phyloP scores from a whole-genome alignment of 169 alveolate genomes.

The Plasmodium vinckei region DNA sequence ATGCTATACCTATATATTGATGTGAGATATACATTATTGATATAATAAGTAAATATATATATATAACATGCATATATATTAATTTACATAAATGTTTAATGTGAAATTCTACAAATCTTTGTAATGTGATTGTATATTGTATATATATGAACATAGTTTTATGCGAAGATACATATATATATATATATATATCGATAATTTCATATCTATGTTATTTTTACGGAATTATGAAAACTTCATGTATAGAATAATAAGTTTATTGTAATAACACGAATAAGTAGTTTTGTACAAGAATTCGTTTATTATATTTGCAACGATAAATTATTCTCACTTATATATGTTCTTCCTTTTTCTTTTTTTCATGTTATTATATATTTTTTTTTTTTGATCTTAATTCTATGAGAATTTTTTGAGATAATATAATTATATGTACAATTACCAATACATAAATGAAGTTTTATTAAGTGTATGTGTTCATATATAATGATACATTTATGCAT shows the following conservation, averaged over 20 bases:
- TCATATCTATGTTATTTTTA: background rate
- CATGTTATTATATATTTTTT: background rate
- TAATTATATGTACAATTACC: background rate
- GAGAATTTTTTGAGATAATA: slow-evolving; percentile 5
- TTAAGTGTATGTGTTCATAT: background rate
- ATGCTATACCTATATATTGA: background rate
- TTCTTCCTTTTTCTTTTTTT: background rate
- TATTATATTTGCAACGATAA: background rate
- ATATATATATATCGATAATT: background rate
- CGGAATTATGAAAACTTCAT: background rate
- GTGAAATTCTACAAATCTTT: background rate
- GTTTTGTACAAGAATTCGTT: background rate
- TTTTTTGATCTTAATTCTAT: background rate
- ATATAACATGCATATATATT: background rate
- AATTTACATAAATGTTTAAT: background rate
- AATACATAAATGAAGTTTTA: background rate
- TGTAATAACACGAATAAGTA: background rate
- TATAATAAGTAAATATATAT: background rate
- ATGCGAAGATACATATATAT: background rate
- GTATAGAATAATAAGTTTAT: background rate
- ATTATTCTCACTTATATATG: background rate
- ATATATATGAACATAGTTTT: background rate
- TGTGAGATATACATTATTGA: background rate
- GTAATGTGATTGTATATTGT: background rate
- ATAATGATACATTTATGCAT: background rate